Conservation (phyloP, 345 rosid genomes). For the Eucalyptus guilfoylei region DNA sequence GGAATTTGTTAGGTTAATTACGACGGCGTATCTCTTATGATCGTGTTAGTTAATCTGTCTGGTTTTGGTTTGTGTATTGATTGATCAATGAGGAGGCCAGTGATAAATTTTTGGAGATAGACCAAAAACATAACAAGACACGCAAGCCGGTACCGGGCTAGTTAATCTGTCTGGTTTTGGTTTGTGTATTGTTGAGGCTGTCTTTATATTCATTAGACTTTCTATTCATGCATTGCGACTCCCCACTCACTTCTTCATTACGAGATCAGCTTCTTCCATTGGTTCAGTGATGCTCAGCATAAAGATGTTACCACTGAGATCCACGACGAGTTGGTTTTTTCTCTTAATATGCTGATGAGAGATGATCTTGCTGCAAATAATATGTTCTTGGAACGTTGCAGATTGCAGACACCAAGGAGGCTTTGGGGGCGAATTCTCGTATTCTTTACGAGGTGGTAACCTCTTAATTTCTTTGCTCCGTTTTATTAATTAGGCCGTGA, state of each 20-base stretch:
- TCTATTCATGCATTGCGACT: background rate
- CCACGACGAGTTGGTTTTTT: background rate
- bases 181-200: background rate
- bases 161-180: background rate
- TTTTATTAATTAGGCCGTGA: background rate
- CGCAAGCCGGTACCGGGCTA: conserved; percentile 40
- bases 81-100: conserved; percentile 87
- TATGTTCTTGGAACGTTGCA: background rate
- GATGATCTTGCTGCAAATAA: background rate
- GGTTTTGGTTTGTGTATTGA: background rate
- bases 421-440: conserved; percentile 73
- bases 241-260: background rate
- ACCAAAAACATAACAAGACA: conserved; percentile 67
- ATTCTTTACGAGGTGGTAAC: conserved; percentile 59
- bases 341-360: background rate
- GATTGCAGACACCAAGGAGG: conserved; percentile 78
- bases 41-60: background rate
- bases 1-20: background rate
- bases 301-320: conserved; percentile 45
- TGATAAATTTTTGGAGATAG: conserved; percentile 79
- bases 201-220: background rate
- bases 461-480: background rate
- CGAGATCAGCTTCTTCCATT: conserved; percentile 62
- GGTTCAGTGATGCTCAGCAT: conserved; percentile 54
- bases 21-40: background rate